Evolutionary conservation across 441 rosid genomes (phyloP), one percentile per base, ranked within the genome.

Genomic region (Raphanus hybrid): DNA sequence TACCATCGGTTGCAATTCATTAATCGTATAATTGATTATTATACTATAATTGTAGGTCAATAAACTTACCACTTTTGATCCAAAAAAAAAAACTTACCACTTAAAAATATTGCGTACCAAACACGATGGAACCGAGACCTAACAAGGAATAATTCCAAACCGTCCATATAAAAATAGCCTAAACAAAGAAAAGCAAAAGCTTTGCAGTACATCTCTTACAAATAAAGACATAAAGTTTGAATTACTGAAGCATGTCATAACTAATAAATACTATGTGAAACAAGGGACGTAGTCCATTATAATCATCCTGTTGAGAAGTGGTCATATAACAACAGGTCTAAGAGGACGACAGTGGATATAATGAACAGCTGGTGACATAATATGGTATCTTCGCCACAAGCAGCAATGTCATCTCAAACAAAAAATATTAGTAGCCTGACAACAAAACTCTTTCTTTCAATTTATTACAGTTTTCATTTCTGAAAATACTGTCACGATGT

Each of bases 71-170:
- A 29, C 34, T 29, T 29, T n/a, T n/a, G n/a, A n/a, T n/a, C n/a
- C n/a, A n/a, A n/a, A n/a, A n/a, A n/a, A n/a, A n/a, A n/a, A 64
- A 70, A 57, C 45, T 39, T 39, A 39, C 34, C 34, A 29, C 34
- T 29, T 29, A 4, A 29, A 29, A 65, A 52, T 5, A 39, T 3
- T 12, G 20, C 16, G 23, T 69, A 69, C 75, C 75, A 20, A 79
- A 74, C 78, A 63, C 63, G 75, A 79, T 55, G 45, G 26, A 69
- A 74, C 48, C 57, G 78, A 74, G 45, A 64, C 68, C 78, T 69
- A 64, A 79, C 68, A 79, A 57, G 75, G 58, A 64, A 69, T 43
- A 57, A 64, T 79, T 27, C 64, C 71, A 45, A 69, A 79, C 82
- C 82, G 82, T 79, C 78, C 78, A 79, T 69, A 43, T 64, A 8